Base-by-base conservation (phyloP, 352 stramenopile species). In the Phytophthora meadii region DNA sequence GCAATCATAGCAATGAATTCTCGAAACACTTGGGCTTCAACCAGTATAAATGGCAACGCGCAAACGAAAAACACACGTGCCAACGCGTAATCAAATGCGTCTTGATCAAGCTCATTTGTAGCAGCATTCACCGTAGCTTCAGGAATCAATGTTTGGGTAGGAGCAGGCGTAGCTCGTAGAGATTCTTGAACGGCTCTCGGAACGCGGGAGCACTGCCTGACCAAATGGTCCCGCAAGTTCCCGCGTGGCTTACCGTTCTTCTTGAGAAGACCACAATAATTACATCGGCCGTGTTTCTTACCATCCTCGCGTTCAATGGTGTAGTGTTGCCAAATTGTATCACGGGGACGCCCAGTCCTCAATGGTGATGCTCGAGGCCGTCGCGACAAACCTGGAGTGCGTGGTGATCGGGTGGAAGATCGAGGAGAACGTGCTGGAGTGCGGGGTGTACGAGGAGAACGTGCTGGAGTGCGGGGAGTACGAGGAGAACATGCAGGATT, bases 271-370 rank as follows among this genome's bases (percentile, higher is more conserved):
- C 27, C 36, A n/a, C 55, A 64, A 25, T 56, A 51, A 1, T 37
- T 64, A 36, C n/a, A 56, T n/a, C 36, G 22, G 0, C 45, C 45
- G 25, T 63, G 55, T 44, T 51, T 63, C 9, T 63, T 64, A 9
- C 37, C 46, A 40, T 50, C 45, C 34, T 56, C 46, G 8, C 46
- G 45, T 7, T 64, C 55, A 24, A 64, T 64, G 4, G n/a, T 22
- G 28, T 44, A 54, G 8, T 54, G 28, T 2, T 12, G 17, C 48
- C 48, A 54, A 14, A 54, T 54, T 2, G 7, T 19, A 24, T 54
- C 48, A 0, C n/a, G 48, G 2, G 48, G 30, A 7, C 32, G 32
- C 11, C 32, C 17, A 1, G 17, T 32, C 17, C 30, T 54, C 11
- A 54, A 4, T 14, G 48, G 48, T 2, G 48, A 54, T 22, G 17